Conservation (phyloP, 768 basidiomycete species). For the Russula virescens region DNA sequence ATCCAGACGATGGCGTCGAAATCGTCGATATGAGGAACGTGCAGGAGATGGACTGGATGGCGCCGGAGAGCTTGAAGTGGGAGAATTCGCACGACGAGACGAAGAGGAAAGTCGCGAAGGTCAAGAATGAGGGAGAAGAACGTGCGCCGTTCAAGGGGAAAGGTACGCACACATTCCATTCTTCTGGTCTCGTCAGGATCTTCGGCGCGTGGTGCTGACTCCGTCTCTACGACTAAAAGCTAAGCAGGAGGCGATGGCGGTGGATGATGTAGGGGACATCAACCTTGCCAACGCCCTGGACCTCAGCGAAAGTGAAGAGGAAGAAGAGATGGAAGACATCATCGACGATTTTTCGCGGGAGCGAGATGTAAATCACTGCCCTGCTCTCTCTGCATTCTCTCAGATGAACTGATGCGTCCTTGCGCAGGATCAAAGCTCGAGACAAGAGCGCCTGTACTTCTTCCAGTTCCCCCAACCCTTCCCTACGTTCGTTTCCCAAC, state of each 20-base stretch:
- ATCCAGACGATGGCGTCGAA: conserved; percentile 83
- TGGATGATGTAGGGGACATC: conserved; percentile 33
- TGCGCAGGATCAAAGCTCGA: conserved; percentile 42
- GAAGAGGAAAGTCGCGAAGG: conserved; percentile 27
- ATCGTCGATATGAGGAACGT: conserved; percentile 81
- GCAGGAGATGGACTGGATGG: conserved; percentile 80
- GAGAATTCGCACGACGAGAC: conserved; percentile 39
- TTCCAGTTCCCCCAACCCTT: conserved; percentile 90
- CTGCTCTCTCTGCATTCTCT: not conserved
- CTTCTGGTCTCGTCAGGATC: not conserved
- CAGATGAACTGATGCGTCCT: conserved; percentile 3
- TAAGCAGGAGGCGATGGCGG: conserved; percentile 27
- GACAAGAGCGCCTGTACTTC: conserved; percentile 70
- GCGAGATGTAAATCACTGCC: conserved; percentile 35
- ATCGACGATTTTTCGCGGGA: conserved; percentile 57
- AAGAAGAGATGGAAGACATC: conserved; percentile 73
- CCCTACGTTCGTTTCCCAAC: conserved; percentile 55
- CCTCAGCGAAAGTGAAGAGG: conserved; percentile 71
- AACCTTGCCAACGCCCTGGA: conserved; percentile 58
- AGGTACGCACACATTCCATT: conserved; percentile 28
- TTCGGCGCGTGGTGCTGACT: not conserved
- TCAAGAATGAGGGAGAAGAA: conserved; percentile 43
- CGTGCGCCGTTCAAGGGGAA: conserved; percentile 30
- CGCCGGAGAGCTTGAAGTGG: conserved; percentile 64
- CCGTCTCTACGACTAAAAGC: conserved; percentile 8